Conservation (phyloP, 345 rosid genomes). For the Lepidium sativum region DNA sequence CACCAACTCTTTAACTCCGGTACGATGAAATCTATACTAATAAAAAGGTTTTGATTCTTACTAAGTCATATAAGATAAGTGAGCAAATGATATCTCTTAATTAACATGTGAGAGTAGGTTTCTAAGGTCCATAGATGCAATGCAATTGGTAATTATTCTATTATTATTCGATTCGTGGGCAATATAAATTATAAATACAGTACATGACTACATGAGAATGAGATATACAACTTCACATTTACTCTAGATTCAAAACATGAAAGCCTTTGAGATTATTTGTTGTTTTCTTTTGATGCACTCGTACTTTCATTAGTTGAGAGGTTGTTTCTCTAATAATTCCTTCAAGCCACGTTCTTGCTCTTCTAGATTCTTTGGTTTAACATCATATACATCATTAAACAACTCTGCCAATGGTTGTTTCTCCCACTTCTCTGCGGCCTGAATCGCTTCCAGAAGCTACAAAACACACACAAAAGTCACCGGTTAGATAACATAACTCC, state of each 20-base stretch:
- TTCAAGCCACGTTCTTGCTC: slow-evolving; percentile 57
- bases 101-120: no score
- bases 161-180: not conserved
- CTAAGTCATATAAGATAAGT: no score
- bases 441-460: slow-evolving; percentile 62
- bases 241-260: slow-evolving; percentile 27
- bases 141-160: no score
- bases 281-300: no score
- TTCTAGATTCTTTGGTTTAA: slow-evolving; percentile 38
- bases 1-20: no score
- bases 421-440: slow-evolving; percentile 49
- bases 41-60: no score
- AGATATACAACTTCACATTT: not conserved
- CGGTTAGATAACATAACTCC: not conserved
- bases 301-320: not conserved
- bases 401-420: slow-evolving; percentile 51
- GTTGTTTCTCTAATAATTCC: slow-evolving; percentile 38
- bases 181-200: not conserved
- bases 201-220: not conserved
- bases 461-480: not conserved
- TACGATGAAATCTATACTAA: no score
- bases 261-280: slow-evolving; percentile 55
- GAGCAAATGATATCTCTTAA: no score
- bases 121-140: no score
- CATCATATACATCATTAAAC: slow-evolving; percentile 63